Evolutionary conservation across 1,139 yeast genomes (phyloP), one percentile per base, ranked within the genome.

Genomic region (Eremothecium sinecaudum): DNA sequence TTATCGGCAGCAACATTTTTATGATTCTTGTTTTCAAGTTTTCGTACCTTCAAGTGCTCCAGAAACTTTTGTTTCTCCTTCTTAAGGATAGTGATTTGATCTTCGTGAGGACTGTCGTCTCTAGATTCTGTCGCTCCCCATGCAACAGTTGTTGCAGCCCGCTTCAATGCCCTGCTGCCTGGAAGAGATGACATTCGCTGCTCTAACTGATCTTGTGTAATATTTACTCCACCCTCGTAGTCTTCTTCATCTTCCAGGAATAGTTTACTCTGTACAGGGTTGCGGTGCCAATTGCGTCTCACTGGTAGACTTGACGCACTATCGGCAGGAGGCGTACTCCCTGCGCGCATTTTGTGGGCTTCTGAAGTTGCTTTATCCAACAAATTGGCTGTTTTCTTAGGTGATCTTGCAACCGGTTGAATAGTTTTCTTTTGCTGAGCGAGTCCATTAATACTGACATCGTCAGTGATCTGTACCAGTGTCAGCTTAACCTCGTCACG

Each of bases 381-480:
- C 9, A 47, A 48, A 19, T 50, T 41, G 5, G 35, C 24, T 24
- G 41, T 19, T 25, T 33, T 42, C 15, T 37, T 32, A 5, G 47
- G 48, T n/a, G 50, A 41, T 20, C 8, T 13, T 11, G 11, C 23
- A 4, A 22, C 18, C 6, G 23, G 32, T 20, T 25, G 21, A 25
- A 18, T 20, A 12, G 18, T 18, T 19, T 16, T 26, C 20, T 34
- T 36, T n/a, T 36, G 13, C 17, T 33, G 26, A 9, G n/a, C 19
- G 24, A 28, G 35, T 31, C 36, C 28, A 8, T 18, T 13, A 9
- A 36, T 19, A 13, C 41, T 40, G 14, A 45, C 54, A 28, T 54
- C 50, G 31, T 60, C 66, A 1, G 79, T 72, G 3, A 73, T 64
- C 46, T 70, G 74, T 12, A 69, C 62, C 41, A 64, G 64, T 40